Conservation (phyloP, 1,284 basidiomycete genomes). For the Boletus sp. region DNA sequence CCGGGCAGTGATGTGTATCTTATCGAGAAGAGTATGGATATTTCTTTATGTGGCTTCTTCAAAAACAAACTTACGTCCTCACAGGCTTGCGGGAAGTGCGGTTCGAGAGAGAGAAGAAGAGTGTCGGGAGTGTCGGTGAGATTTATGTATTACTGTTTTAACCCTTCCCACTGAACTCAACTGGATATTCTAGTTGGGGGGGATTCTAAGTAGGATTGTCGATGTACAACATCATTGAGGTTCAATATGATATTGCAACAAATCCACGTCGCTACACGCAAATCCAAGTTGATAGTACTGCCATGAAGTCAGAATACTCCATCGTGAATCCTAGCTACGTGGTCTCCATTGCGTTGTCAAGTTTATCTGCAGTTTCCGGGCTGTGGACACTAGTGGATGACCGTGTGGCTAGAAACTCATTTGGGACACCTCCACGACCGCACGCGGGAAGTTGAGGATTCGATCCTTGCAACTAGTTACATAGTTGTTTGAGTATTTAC, state of each 20-base stretch:
- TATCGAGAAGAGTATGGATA: neutral
- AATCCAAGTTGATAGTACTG: neutral
- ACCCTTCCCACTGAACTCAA: neutral
- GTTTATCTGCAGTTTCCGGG: neutral
- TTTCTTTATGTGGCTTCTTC: too few species aligned
- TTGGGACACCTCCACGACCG: too few species aligned
- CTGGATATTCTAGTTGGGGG: neutral
- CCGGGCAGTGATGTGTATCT: too few species aligned
- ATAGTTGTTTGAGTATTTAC: too few species aligned
- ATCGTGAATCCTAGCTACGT: neutral
- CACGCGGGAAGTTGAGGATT: too few species aligned
- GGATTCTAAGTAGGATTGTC: neutral
- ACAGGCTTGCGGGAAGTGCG: too few species aligned
- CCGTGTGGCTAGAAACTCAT: too few species aligned
- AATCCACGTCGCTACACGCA: neutral
- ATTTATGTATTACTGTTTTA: too few species aligned
- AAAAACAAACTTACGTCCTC: too few species aligned
- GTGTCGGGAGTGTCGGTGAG: neutral
- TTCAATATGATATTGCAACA: neutral
- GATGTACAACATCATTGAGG: neutral
- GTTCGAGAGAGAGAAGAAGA: too few species aligned
- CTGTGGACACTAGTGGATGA: neutral
- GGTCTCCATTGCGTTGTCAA: neutral
- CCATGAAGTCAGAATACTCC: neutral
- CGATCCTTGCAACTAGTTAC: too few species aligned